Base-by-base conservation (phyloP, 352 stramenopile species). In the Globisporangium mamillatum region DNA sequence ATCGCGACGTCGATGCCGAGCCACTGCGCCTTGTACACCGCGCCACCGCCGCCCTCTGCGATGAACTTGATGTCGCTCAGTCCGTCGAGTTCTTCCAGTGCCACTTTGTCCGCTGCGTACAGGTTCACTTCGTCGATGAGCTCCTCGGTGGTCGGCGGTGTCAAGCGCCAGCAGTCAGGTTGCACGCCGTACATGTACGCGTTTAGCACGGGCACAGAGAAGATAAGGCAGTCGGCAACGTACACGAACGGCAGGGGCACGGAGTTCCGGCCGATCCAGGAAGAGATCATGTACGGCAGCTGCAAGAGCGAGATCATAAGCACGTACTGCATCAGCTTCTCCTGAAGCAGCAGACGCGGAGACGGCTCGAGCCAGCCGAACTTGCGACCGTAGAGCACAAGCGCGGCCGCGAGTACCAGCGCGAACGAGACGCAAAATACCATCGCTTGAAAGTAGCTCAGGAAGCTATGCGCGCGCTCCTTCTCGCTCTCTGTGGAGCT, bases 1-100 rank as follows among this genome's bases (percentile, higher is more conserved):
- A 92, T 82, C 12, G 84, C 84, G 22, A 90, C 82, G 0, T 82
- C 88, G 59, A 92, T 92, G n/a, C 81, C 84, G n/a, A 92, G 74
- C 81, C 81, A 92, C 63, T 90, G 79, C 4, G 74, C 80, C 64
- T 85, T 86, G 71, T 86, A 92, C 18, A 92, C 82, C n/a, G 86
- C 73, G 0, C 79, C 81, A 58, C 75, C 84, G 3, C 73, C 79
- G 12, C 77, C 79, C 55, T 88, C 82, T 1, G 76, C 85, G 48
- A 85, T 63, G 72, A 92, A 86, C 59, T 58, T 58, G 59, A 71
- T 60, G 59, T 66, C 59, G 12, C 46, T 71, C 4, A 71, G 36
- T 12, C 66, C 66, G 20, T 71, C 66, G 59, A 71, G 66, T 59
- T 65, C 77, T 86, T 84, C 53, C 18, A 78, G 60, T 32, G 60